Evolutionary conservation across 257 asterid species (phyloP), one percentile per base, ranked within the genome.

Genomic region (Fraxinus excelsior): DNA sequence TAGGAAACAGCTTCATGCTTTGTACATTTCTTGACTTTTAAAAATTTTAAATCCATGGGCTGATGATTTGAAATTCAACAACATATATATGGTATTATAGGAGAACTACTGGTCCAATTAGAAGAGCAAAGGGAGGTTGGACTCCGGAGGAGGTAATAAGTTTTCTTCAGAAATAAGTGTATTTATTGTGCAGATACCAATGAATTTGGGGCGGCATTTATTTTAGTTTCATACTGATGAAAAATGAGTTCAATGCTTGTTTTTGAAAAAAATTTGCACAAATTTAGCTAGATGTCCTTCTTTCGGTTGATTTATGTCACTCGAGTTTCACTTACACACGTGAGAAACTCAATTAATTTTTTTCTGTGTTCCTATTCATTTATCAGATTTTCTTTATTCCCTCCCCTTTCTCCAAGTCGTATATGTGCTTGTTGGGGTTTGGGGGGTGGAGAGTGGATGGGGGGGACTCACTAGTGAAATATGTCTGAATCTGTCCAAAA

Each of bases 111-210:
- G 99, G 99, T 68, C 99, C 99, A 80, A 92, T 96, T 83, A 91
- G 99, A 87, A 87, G 99, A 84, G 96, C 99, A 70, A 96, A 92
- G 90, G 98, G 99, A 72, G 99, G 99, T 66, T 96, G 99, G 99
- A 96, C 98, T 32, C 98, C 96, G 0, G 96, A 93, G 85, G 99
- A 93, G 98, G 99, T 93, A 85, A 82, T 81, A 71, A 11, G 51
- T 66, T 62, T 77, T 71, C 53, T 21, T 34, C 74, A 68, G 29
- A 21, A 74, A 46, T 19, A 19, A 34, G 51, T 53, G 51, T 34
- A 62, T 64, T 80, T 76, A 49, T 68, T 79, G 76, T 78, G 68
- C 60, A 53, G 74, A 78, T 35, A 34, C 38, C 44, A 56, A 46
- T 58, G 44, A 64, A 71, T 8, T 66, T 35, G 53, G 23, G 53